Evolutionary conservation across 345 rosid genomes (phyloP).

Genomic region (Streptanthus diversifolius): DNA sequence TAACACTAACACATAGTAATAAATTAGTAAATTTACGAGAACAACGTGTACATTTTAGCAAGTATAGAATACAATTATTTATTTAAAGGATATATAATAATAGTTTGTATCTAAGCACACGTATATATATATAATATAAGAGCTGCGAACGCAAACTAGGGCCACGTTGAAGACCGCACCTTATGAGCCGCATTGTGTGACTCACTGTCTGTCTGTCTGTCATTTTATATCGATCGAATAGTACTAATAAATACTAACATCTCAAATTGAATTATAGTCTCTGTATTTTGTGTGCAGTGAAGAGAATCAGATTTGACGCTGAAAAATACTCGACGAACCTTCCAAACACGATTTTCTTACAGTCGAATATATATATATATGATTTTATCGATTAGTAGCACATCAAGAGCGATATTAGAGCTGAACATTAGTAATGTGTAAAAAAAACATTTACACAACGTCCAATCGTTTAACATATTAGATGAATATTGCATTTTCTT

Average conservation of each 20-base stretch:
- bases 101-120: neutral
- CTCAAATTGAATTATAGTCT: neutral
- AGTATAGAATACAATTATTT: neutral
- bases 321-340: conserved; percentile 9
- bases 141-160: neutral
- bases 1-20: neutral
- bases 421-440: neutral
- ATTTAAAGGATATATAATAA: neutral
- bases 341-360: neutral
- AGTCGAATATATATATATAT: neutral
- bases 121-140: conserved; percentile 11
- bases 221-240: conserved; percentile 11
- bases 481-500: neutral
- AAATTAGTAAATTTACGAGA: no score
- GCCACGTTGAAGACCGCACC: conserved; percentile 34
- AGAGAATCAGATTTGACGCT: neutral
- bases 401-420: neutral
- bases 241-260: neutral
- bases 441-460: neutral
- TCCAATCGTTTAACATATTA: no score
- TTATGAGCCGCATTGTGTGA: conserved; percentile 30
- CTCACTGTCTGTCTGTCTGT: conserved; percentile 29
- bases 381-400: neutral
- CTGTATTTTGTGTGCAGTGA: neutral
- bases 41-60: neutral